Percentiles rank a stretch among this genome's conserved stretches.
These are phyloP conservation scores for Aspergillus unguis DNA, from an alignment of 2,329 filamentous ascomycete species.

Conservation along the genomic window DNA sequence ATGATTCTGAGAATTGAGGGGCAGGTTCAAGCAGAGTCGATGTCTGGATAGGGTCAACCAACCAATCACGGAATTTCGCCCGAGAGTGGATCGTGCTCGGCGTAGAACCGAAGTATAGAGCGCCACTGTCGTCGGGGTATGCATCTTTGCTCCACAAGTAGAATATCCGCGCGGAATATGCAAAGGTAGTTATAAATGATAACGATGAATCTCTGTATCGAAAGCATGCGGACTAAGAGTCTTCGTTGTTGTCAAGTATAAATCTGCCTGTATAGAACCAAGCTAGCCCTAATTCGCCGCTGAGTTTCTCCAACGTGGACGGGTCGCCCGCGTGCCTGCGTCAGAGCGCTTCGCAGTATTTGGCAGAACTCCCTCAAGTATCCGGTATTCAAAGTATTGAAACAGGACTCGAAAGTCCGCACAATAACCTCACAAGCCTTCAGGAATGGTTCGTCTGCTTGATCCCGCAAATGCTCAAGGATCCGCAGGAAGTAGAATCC, in stretches of 20 bases:
- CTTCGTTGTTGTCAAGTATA: too few species aligned
- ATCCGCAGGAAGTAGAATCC: slow-evolving; percentile 84
- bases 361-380: slow-evolving; percentile 95
- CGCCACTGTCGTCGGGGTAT: neutral
- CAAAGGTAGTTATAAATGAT: too few species aligned
- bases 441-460: slow-evolving; percentile 80
- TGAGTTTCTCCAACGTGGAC: slow-evolving; percentile 85
- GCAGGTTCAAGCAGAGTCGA: neutral
- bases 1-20: too few species aligned
- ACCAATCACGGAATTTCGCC: slow-evolving; percentile 7
- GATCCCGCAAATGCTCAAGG: slow-evolving; percentile 82
- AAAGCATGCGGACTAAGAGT: too few species aligned
- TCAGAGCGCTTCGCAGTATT: slow-evolving; percentile 90
- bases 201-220: too few species aligned
- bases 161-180: too few species aligned
- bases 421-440: slow-evolving; percentile 91
- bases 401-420: slow-evolving; percentile 84
- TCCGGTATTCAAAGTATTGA: slow-evolving; percentile 89
- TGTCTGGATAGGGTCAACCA: neutral
- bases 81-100: slow-evolving; percentile 5
- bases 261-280: slow-evolving; percentile 78
- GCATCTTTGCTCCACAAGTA: too few species aligned
- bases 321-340: slow-evolving; percentile 78
- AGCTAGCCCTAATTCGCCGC: slow-evolving; percentile 74
- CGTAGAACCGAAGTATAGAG: slow-evolving; percentile 1